Percentiles rank a stretch among this genome's conserved stretches.
Evolutionary conservation across 2,329 filamentous ascomycete species (phyloP).

Genomic region (Fusarium sp.): DNA sequence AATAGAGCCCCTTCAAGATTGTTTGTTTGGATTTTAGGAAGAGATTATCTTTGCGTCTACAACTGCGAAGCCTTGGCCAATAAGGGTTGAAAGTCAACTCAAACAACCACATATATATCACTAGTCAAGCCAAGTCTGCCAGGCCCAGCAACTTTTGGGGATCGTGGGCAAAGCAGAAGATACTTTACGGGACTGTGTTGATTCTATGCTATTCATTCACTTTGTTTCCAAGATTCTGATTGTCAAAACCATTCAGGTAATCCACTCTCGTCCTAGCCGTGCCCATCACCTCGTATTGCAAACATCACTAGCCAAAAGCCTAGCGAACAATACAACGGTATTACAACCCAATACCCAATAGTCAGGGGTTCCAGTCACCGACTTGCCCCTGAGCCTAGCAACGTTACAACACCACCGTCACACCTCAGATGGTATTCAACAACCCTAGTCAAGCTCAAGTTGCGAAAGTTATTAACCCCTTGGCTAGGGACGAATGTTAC

Average conservation of each 20-base stretch:
- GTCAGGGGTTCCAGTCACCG: not conserved
- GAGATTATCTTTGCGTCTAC: not conserved
- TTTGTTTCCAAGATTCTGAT: too few species aligned
- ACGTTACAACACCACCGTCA: not conserved
- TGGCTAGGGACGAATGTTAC: not conserved
- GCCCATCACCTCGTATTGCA: too few species aligned
- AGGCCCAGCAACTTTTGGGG: not conserved
- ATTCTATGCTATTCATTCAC: not conserved
- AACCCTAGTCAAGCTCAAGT: slow-evolving; percentile 2
- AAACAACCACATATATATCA: not conserved
- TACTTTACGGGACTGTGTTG: not conserved
- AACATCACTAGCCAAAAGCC: not conserved
- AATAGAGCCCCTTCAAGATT: too few species aligned
- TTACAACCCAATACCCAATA: not conserved
- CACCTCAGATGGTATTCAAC: not conserved
- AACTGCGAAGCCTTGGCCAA: not conserved
- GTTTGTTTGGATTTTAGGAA: too few species aligned
- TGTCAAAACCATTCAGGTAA: too few species aligned
- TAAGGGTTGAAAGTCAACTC: not conserved
- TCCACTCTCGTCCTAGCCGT: too few species aligned
- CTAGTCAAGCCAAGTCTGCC: not conserved
- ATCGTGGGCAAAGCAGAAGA: not conserved
- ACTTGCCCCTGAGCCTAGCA: not conserved
- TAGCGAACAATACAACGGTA: not conserved
- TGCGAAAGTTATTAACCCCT: slow-evolving; percentile 1